phyloP scores from a whole-genome alignment of 2,329 filamentous ascomycete genomes.

The Cordyceps militaris region DNA sequence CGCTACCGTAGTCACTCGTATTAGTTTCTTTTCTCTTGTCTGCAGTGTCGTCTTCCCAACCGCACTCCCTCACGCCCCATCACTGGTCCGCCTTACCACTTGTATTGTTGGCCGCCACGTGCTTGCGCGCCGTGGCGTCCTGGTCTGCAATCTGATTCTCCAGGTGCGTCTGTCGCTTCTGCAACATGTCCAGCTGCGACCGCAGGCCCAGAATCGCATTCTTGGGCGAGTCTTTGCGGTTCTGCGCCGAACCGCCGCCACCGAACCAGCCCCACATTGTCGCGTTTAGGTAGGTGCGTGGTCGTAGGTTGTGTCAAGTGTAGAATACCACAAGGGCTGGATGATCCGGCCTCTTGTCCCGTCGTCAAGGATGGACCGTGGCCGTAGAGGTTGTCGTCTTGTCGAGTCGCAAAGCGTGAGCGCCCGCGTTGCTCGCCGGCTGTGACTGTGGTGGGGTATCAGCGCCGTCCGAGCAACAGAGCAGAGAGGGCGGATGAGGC shows the following conservation, averaged over 20 bases:
- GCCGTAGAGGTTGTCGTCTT: background rate
- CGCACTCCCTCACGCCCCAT: background rate
- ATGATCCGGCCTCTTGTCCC: background rate
- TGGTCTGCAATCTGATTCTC: constrained; percentile 92
- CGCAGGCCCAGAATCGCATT: constrained; percentile 88
- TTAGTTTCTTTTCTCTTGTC: background rate
- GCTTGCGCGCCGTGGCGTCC: constrained; percentile 79
- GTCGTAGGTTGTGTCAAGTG: constrained; percentile 6
- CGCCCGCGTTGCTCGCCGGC: background rate
- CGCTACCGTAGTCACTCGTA: constrained; percentile 45
- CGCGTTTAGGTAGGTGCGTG: constrained; percentile 12
- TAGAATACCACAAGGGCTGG: background rate
- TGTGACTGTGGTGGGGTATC: constrained; percentile 3
- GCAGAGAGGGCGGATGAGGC: background rate
- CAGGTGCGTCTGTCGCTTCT: constrained; percentile 89
- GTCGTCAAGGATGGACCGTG: background rate
- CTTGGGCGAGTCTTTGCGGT: constrained; percentile 90
- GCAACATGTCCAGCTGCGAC: constrained; percentile 90
- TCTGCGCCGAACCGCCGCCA: constrained; percentile 70
- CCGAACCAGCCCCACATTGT: constrained; percentile 86
- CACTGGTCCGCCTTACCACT: constrained; percentile 56
- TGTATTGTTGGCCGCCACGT: constrained; percentile 76
- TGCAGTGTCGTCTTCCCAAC: background rate
- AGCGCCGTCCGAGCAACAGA: constrained; percentile 4
- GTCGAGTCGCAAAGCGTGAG: background rate